Evolutionary conservation across 1,284 basidiomycete species (phyloP).

Genomic region (Austroboletus novae-zelandiae): DNA sequence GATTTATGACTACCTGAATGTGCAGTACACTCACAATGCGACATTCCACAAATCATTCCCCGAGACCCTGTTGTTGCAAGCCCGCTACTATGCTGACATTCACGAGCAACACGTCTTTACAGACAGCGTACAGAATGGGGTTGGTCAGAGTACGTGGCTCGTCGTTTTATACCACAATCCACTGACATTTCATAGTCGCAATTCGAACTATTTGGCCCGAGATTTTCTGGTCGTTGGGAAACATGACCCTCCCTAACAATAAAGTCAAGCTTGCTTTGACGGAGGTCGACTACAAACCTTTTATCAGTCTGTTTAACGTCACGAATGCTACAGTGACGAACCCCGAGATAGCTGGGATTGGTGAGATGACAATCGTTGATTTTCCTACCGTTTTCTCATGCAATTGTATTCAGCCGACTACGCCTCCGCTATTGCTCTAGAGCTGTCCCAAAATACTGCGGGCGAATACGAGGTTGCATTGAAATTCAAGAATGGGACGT

Average conservation of each 20-base stretch:
- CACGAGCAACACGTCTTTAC: constrained; percentile 51
- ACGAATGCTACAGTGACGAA: constrained; percentile 36
- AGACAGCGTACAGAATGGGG: constrained; percentile 34
- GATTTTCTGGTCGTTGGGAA: constrained; percentile 42
- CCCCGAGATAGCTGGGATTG: constrained; percentile 37
- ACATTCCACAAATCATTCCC: constrained; percentile 37
- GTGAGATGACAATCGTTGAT: constrained; percentile 14
- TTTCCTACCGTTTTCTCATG: not conserved
- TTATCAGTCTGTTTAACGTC: constrained; percentile 50
- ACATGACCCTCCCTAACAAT: constrained; percentile 39
- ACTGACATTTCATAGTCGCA: constrained; percentile 15
- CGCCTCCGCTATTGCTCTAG: constrained; percentile 45
- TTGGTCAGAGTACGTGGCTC: constrained; percentile 44
- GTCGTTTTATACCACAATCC: not conserved
- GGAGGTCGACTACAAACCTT: constrained; percentile 51
- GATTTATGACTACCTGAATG: constrained; percentile 53
- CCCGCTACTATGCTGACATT: constrained; percentile 46
- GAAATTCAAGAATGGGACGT: constrained; percentile 52
- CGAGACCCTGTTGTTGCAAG: constrained; percentile 36
- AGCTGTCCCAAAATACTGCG: constrained; percentile 33
- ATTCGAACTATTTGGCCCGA: constrained; percentile 45
- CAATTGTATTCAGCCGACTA: constrained; percentile 42
- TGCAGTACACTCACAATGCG: constrained; percentile 49
- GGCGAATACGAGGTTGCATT: constrained; percentile 31
- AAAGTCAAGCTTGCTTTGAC: constrained; percentile 44